Evolutionary conservation across 805 yeast species (phyloP).

Genomic region (Schwanniomyces occidentalis): DNA sequence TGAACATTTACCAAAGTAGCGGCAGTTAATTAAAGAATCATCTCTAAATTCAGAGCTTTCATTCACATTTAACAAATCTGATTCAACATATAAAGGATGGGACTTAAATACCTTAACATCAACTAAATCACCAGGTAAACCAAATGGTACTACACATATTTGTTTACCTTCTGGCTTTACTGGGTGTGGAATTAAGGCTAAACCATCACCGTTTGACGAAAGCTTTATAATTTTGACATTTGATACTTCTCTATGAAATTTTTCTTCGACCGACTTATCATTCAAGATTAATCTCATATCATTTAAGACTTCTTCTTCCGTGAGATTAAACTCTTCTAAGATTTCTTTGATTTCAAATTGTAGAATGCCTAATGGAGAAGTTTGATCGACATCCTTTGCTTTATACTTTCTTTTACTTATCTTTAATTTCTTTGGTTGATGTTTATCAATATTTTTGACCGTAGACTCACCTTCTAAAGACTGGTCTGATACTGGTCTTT

Average conservation of each 20-base stretch:
- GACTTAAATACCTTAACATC: conserved; percentile 73
- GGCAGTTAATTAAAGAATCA: conserved; percentile 65
- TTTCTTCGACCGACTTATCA: conserved; percentile 46
- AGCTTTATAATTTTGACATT: conserved; percentile 59
- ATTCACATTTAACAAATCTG: conserved; percentile 63
- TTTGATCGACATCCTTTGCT: conserved; percentile 65
- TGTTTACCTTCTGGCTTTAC: conserved; percentile 45
- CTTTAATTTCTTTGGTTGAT: conserved; percentile 22
- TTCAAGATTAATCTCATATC: conserved; percentile 68
- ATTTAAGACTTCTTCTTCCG: conserved; percentile 52
- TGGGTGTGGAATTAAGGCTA: conserved; percentile 70
- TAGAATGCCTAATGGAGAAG: conserved; percentile 80
- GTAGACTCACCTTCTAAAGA: background rate
- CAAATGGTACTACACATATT: conserved; percentile 80
- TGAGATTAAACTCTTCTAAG: conserved; percentile 41
- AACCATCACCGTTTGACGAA: conserved; percentile 85
- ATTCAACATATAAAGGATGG: conserved; percentile 70
- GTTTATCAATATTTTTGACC: conserved; percentile 6
- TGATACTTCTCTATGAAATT: conserved; percentile 58
- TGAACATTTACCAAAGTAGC: conserved; percentile 88
- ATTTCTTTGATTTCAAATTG: conserved; percentile 69
- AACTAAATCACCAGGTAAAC: conserved; percentile 82
- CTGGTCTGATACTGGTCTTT: conserved; percentile 10
- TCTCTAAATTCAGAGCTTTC: conserved; percentile 39
- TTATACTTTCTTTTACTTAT: conserved; percentile 52